A percentile compares a stretch with the other conserved stretches of the same genome.
Evolutionary conservation across 345 rosid genomes (phyloP).

Genomic region (Pelargonium nanum): DNA sequence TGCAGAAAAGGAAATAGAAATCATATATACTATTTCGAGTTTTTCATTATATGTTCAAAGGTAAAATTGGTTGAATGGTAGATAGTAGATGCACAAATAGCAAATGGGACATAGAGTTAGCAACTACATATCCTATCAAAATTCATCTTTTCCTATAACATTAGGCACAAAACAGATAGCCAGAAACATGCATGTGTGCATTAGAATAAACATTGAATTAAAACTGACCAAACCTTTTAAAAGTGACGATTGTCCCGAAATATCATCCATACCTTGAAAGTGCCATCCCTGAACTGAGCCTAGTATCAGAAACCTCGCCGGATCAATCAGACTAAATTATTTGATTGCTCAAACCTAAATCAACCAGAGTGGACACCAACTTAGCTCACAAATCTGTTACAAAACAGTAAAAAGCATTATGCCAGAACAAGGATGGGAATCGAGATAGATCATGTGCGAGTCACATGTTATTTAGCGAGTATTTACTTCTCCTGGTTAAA

Average conservation of each 20-base stretch:
- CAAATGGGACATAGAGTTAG: background rate
- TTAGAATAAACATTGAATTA: background rate
- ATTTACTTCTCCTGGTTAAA: no score
- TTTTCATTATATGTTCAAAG: background rate
- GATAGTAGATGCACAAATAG: background rate
- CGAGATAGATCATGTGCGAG: no score
- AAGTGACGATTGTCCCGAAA: conserved; percentile 21
- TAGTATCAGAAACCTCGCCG: conserved; percentile 55
- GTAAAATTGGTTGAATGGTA: background rate
- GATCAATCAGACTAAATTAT: conserved; percentile 8
- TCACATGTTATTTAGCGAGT: no score
- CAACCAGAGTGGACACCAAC: background rate
- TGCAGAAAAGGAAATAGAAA: background rate
- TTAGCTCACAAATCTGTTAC: background rate
- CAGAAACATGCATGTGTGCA: background rate
- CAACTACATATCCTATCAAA: background rate
- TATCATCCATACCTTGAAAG: conserved; percentile 46
- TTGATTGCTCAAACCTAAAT: background rate
- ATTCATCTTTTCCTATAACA: background rate
- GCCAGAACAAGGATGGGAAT: no score
- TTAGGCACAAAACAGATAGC: background rate
- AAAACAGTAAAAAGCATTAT: no score
- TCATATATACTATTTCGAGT: background rate
- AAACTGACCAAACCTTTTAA: conserved; percentile 55
- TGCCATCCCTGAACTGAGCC: conserved; percentile 70